phyloP scores from a whole-genome alignment of 164 flowering plant genomes.

The Magnolia sinica region DNA sequence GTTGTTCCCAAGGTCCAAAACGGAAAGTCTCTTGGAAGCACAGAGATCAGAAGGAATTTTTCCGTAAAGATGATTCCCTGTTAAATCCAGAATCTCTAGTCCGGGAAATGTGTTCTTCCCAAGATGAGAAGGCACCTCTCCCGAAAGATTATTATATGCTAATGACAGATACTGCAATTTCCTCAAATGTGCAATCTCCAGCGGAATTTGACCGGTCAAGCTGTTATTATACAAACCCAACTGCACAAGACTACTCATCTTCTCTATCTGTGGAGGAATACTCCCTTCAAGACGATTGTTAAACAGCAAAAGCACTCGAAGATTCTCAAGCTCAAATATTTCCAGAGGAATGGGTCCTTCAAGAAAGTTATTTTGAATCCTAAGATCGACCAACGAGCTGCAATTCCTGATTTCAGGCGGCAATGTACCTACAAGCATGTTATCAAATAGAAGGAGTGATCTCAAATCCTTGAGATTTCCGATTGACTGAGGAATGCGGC shows the following conservation, averaged over 20 bases:
- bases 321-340: constrained; percentile 8
- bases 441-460: constrained; percentile 1
- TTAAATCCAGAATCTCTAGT: constrained; percentile 11
- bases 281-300: constrained; percentile 7
- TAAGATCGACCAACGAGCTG: constrained; percentile 3
- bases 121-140: constrained; percentile 10
- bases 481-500: constrained; percentile 8
- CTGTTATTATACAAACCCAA: constrained; percentile 17
- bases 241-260: constrained; percentile 6
- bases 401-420: constrained; percentile 15
- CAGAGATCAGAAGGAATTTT: constrained; percentile 9
- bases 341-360: constrained; percentile 9
- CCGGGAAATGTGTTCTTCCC: constrained; percentile 5
- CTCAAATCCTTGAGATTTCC: constrained; percentile 3
- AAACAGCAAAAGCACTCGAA: constrained; percentile 5
- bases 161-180: constrained; percentile 12
- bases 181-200: constrained; percentile 7
- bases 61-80: constrained; percentile 14
- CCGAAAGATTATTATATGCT: constrained; percentile 13
- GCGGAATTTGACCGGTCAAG: constrained; percentile 9
- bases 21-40: constrained; percentile 1
- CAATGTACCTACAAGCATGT: constrained; percentile 14
- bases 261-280: constrained; percentile 14
- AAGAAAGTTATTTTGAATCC: constrained; percentile 5
- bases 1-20: constrained; percentile 15